Evolutionary conservation across 306 rosid genomes (phyloP).

Genomic region (Hippophae gyantsensis): DNA sequence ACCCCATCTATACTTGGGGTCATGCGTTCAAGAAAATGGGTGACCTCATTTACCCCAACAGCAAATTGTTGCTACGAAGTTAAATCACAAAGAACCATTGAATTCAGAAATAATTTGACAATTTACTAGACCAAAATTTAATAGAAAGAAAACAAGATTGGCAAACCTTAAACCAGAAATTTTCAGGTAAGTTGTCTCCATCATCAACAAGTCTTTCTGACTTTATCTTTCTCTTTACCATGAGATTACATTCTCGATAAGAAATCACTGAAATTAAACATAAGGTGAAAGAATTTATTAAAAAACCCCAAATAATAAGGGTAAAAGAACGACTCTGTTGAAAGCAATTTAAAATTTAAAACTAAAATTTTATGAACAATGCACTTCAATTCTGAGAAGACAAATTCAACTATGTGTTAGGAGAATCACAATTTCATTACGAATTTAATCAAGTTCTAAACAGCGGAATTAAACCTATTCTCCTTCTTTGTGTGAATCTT

Average conservation of each 20-base stretch:
- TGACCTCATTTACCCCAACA: slow-evolving; percentile 77
- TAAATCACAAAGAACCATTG: not conserved
- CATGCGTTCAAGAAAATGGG: slow-evolving; percentile 79
- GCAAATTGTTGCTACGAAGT: slow-evolving; percentile 61
- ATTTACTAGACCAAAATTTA: not conserved
- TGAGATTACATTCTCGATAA: not conserved
- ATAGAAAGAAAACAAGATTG: not conserved
- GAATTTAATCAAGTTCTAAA: too few species aligned
- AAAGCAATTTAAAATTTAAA: too few species aligned
- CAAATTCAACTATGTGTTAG: too few species aligned
- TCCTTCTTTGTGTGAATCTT: too few species aligned
- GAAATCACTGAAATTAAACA: not conserved
- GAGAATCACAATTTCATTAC: too few species aligned
- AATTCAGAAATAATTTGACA: not conserved
- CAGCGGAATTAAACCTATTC: too few species aligned
- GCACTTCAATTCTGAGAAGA: too few species aligned
- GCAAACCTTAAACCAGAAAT: slow-evolving; percentile 66
- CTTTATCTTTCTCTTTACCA: slow-evolving; percentile 38
- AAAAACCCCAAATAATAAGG: not conserved
- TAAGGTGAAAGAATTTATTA: not conserved
- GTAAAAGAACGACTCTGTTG: too few species aligned
- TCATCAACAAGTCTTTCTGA: slow-evolving; percentile 35
- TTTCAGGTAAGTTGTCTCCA: slow-evolving; percentile 50
- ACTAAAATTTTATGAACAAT: too few species aligned
- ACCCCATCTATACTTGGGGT: slow-evolving; percentile 24